phyloP scores from a whole-genome alignment of 2,329 filamentous ascomycete genomes.

The Alternaria atra region DNA sequence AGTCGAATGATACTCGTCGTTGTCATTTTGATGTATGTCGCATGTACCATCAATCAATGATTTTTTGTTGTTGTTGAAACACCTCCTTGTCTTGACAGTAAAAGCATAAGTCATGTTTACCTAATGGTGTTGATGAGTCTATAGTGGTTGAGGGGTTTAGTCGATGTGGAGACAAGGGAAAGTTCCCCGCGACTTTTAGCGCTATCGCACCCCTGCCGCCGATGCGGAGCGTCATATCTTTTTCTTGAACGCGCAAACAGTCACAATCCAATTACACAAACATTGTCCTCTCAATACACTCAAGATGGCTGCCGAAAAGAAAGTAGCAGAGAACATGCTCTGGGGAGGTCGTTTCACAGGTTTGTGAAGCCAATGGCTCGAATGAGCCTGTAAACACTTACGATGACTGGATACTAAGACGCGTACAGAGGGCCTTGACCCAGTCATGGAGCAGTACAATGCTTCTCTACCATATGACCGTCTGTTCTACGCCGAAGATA shows the following conservation, averaged over 20 bases:
- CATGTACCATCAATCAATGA: no score
- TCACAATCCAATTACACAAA: slow-evolving; percentile 23
- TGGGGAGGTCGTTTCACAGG: slow-evolving; percentile 48
- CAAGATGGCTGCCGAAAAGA: slow-evolving; percentile 46
- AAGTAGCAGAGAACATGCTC: slow-evolving; percentile 52
- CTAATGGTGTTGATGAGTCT: not conserved
- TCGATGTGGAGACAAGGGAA: slow-evolving; percentile 2
- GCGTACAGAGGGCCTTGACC: slow-evolving; percentile 75
- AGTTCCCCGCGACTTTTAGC: slow-evolving; percentile 13
- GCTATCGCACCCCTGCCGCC: slow-evolving; percentile 30
- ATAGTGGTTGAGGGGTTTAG: not conserved
- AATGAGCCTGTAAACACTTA: not conserved
- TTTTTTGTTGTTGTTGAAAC: no score
- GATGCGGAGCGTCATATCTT: slow-evolving; percentile 35
- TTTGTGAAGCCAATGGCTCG: slow-evolving; percentile 4
- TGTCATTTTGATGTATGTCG: no score
- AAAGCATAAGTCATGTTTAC: not conserved
- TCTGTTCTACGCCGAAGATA: slow-evolving; percentile 80
- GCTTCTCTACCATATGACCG: slow-evolving; percentile 81
- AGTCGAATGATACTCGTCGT: no score
- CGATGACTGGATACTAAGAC: slow-evolving; percentile 21
- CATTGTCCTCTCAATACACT: not conserved
- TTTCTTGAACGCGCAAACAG: slow-evolving; percentile 36
- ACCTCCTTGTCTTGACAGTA: no score
- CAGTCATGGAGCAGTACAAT: slow-evolving; percentile 88